A percentile compares a stretch with the other conserved stretches of the same genome.
Evolutionary conservation across 768 basidiomycete species (phyloP).

Genomic region (Neoboletus subvelutipes): DNA sequence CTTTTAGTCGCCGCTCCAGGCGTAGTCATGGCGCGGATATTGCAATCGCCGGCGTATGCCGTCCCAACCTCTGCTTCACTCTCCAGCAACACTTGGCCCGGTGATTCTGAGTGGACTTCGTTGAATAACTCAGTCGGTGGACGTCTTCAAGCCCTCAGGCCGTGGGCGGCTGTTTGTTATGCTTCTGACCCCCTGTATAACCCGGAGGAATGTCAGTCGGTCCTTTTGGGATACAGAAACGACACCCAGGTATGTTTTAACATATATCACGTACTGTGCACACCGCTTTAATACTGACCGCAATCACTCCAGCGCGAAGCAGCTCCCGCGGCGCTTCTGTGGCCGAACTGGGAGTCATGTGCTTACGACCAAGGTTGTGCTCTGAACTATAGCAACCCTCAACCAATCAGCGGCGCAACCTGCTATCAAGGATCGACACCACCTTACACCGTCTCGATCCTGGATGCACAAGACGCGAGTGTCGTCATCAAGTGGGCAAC

Average conservation of each 20-base stretch:
- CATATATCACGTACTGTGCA: background rate
- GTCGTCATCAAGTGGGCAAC: constrained; percentile 21
- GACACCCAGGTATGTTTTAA: constrained; percentile 12
- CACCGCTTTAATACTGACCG: background rate
- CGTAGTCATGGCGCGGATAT: background rate
- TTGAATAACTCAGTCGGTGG: constrained; percentile 19
- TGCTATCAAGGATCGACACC: constrained; percentile 24
- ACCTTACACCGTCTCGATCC: constrained; percentile 21
- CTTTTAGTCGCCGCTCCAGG: background rate
- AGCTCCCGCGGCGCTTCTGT: constrained; percentile 18
- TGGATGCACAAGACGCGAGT: constrained; percentile 22
- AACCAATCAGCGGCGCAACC: constrained; percentile 3
- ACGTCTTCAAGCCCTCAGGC: constrained; percentile 18
- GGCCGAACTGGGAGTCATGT: constrained; percentile 26
- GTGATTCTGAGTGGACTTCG: constrained; percentile 4
- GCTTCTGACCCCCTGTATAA: constrained; percentile 20
- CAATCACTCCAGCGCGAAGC: constrained; percentile 18
- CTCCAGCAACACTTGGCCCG: constrained; percentile 11
- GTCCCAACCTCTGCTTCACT: constrained; percentile 2
- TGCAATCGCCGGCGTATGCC: constrained; percentile 11
- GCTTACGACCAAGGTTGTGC: constrained; percentile 17
- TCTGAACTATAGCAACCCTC: constrained; percentile 20
- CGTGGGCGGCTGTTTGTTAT: constrained; percentile 25
- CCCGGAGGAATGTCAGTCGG: constrained; percentile 12
- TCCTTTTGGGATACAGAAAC: constrained; percentile 16